These are phyloP conservation scores for Paraphaeosphaeria sporulosa DNA, from an alignment of 2,329 filamentous ascomycete genomes.

Conservation along the genomic window DNA sequence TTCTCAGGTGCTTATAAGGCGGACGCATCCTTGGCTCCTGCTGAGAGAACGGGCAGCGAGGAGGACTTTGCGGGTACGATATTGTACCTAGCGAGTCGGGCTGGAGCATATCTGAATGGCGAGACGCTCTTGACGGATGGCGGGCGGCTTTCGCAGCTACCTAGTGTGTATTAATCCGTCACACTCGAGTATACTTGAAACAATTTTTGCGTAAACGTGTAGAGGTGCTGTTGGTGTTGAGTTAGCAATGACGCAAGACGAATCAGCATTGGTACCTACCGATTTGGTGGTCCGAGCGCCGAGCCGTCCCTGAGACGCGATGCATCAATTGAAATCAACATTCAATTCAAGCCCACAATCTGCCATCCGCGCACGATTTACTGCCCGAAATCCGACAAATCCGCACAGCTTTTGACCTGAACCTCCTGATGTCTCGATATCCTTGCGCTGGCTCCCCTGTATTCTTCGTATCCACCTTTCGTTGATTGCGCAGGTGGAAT, in stretches of 20 bases:
- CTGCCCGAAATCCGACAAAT: constrained; percentile 2
- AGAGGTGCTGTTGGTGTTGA: no score
- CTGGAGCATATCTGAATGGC: constrained; percentile 54
- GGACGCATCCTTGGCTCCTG: constrained; percentile 48
- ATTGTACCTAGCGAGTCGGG: constrained; percentile 69
- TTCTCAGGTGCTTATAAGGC: constrained; percentile 14
- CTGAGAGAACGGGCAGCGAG: constrained; percentile 67
- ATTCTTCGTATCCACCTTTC: constrained; percentile 3
- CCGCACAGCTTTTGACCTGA: background rate
- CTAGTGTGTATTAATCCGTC: constrained; percentile 1
- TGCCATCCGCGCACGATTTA: background rate
- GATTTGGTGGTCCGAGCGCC: constrained; percentile 2
- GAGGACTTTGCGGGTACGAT: constrained; percentile 71
- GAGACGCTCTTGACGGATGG: constrained; percentile 11
- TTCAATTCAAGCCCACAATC: background rate
- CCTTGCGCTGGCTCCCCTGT: background rate
- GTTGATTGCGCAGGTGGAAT: constrained; percentile 2
- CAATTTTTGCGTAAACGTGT: no score
- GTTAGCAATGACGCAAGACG: constrained; percentile 4
- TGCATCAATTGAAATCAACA: background rate
- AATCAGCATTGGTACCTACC: background rate
- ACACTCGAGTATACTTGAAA: no score
- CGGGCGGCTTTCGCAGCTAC: constrained; percentile 7
- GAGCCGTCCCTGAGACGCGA: background rate
- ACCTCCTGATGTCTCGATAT: constrained; percentile 6